Base-by-base conservation (phyloP, 768 basidiomycete genomes). In the Gelatoporia subvermispora region DNA sequence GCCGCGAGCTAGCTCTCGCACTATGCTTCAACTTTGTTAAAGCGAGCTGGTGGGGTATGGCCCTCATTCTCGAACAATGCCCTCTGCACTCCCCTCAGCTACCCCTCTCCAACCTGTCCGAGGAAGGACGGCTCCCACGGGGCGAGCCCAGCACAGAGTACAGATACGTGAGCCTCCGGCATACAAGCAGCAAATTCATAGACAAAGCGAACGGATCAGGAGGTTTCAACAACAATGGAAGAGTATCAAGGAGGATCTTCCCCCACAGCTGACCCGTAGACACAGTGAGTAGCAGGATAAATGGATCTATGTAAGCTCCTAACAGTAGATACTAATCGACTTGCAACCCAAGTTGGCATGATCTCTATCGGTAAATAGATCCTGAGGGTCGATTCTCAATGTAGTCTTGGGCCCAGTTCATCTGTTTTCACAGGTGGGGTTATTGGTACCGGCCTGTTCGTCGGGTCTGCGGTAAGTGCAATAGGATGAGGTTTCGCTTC, bases 401-500 rank as follows among this genome's bases (percentile, higher is more conserved):
- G 41, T 18, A 20, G 31, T 21, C n/a, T 18, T 35, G 21, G 13
- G 18, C 10, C 9, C 20, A 42, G 13, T 13, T 31, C 35, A 16
- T 17, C 18, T 18, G 7, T n/a, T 9, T 17, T 3, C 15, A 42
- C 52, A 57, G 64, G 64, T 13, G 67, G 67, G 11, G 63, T 65
- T 4, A 66, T 68, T 39, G 69, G 71, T 11, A 69, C 68, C 2
- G 72, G 73, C 41, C 60, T 74, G 15, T 73, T 76, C 58, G 56
- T 76, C 18, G 70, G 60, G 1, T 59, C 59, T 9, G 60, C 49
- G 8, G 61, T 62, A 36, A n/a, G 17, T 5, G 7, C 16, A 15
- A 18, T 20, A 8, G 5, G 28, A 22, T 35, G 37, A 16, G 35
- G 18, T 25, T 23, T n/a, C 17, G 4, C 42, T 45, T 38, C 9